Conservation (phyloP, 768 basidiomycete genomes). For the Gautieria morchelliformis region DNA sequence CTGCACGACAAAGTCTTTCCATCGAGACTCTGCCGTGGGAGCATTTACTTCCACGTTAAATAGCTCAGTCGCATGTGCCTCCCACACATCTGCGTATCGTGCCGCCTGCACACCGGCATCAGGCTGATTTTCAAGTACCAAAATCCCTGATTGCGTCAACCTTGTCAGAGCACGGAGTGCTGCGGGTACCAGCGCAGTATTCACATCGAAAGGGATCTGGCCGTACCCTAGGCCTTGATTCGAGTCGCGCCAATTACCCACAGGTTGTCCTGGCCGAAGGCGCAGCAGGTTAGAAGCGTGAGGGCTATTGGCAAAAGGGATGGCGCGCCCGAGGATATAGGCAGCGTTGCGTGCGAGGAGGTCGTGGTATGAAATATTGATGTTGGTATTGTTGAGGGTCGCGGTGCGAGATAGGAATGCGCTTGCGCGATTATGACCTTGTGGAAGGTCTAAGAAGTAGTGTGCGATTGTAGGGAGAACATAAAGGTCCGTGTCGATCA, state of each 20-base stretch:
- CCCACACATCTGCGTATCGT: conserved; percentile 27
- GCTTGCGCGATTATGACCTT: conserved; percentile 26
- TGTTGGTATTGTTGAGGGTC: conserved; percentile 31
- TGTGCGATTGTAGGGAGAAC: conserved; percentile 33
- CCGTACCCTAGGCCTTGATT: conserved; percentile 34
- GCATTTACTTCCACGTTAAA: conserved; percentile 27
- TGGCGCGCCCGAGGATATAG: conserved; percentile 30
- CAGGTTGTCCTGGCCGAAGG: conserved; percentile 30
- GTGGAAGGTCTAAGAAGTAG: conserved; percentile 35
- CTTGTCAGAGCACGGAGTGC: conserved; percentile 28
- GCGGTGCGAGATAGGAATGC: conserved; percentile 26
- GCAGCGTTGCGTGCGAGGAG: conserved; percentile 25
- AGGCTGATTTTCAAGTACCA: conserved; percentile 8
- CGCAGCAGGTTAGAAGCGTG: conserved; percentile 24
- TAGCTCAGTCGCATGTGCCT: conserved; percentile 23
- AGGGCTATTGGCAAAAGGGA: conserved; percentile 26
- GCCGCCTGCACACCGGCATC: conserved; percentile 14
- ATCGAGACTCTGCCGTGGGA: conserved; percentile 20
- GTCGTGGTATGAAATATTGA: conserved; percentile 18
- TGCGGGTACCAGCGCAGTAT: conserved; percentile 32
- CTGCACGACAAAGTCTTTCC: conserved; percentile 26
- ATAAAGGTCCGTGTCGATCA: conserved; percentile 36
- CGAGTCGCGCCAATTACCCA: conserved; percentile 38
- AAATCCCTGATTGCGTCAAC: conserved; percentile 22
- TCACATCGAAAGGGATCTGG: conserved; percentile 35